These are phyloP conservation scores for Gossypium laxum DNA, from an alignment of 441 rosid genomes.

Conservation along the genomic window DNA sequence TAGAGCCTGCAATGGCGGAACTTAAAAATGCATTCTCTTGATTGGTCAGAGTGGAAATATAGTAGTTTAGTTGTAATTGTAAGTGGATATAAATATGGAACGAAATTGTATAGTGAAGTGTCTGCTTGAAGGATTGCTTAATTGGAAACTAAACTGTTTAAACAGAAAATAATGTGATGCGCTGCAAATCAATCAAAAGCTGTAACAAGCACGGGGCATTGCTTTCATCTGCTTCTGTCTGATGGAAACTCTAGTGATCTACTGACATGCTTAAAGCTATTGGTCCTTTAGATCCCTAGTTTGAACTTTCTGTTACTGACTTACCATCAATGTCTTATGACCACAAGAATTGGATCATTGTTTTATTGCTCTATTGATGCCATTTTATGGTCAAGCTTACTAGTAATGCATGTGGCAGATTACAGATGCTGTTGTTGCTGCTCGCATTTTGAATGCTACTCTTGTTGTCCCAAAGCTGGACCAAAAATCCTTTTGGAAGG, in stretches of 20 bases:
- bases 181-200: neutral
- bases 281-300: neutral
- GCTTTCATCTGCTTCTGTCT: neutral
- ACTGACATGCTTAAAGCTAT: neutral
- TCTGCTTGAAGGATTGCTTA: neutral
- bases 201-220: neutral
- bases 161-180: neutral
- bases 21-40: neutral
- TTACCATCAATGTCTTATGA: neutral
- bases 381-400: slow-evolving; percentile 20
- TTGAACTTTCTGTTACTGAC: neutral
- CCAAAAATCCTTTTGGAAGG: slow-evolving; percentile 94
- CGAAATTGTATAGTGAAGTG: neutral
- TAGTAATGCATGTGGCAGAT: slow-evolving; percentile 44
- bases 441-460: slow-evolving; percentile 82
- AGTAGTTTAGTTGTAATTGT: neutral
- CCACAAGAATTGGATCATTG: neutral
- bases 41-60: neutral
- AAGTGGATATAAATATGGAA: neutral
- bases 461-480: slow-evolving; percentile 93
- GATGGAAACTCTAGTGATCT: slow-evolving; percentile 2
- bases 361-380: neutral
- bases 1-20: neutral
- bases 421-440: slow-evolving; percentile 91
- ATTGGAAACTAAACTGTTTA: neutral